Evolutionary conservation across 2,329 filamentous ascomycete species (phyloP).

Genomic region (Penicillium olsonii): DNA sequence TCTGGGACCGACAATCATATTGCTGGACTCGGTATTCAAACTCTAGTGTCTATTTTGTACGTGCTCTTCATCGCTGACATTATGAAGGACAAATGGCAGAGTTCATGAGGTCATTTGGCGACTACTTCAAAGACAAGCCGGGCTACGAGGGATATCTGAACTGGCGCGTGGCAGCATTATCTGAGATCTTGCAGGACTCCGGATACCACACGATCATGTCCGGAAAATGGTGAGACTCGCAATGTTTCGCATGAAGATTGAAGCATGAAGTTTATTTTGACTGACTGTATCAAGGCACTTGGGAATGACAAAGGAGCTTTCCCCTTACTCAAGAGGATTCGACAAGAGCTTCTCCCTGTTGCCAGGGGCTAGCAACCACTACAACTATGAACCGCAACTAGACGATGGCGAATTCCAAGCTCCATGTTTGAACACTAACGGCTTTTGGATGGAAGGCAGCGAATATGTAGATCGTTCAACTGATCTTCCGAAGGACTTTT

Average conservation of each 20-base stretch:
- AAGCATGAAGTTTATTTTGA: constrained; percentile 3
- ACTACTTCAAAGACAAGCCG: constrained; percentile 6
- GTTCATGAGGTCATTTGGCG: constrained; percentile 20
- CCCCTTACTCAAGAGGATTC: constrained; percentile 26
- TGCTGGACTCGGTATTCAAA: constrained; percentile 28
- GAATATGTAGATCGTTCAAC: not conserved
- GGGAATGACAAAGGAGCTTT: not conserved
- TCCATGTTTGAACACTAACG: not conserved
- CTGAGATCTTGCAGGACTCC: constrained; percentile 10
- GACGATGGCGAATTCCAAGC: not conserved
- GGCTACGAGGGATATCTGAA: constrained; percentile 15
- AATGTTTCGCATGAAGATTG: not conserved
- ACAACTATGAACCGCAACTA: constrained; percentile 29
- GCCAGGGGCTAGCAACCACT: constrained; percentile 33
- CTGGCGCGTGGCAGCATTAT: constrained; percentile 5
- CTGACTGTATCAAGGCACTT: constrained; percentile 19
- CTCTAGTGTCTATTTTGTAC: not conserved
- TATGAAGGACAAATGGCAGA: constrained; percentile 25
- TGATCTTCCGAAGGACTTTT: constrained; percentile 2
- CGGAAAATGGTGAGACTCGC: constrained; percentile 15
- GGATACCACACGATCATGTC: constrained; percentile 10
- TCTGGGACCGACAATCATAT: constrained; percentile 38
- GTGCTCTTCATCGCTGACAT: not conserved
- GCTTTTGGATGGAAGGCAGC: not conserved
- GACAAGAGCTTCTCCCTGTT: constrained; percentile 28